Evolutionary conservation across 768 basidiomycete species (phyloP).

Genomic region (Lactifluus pinguis): DNA sequence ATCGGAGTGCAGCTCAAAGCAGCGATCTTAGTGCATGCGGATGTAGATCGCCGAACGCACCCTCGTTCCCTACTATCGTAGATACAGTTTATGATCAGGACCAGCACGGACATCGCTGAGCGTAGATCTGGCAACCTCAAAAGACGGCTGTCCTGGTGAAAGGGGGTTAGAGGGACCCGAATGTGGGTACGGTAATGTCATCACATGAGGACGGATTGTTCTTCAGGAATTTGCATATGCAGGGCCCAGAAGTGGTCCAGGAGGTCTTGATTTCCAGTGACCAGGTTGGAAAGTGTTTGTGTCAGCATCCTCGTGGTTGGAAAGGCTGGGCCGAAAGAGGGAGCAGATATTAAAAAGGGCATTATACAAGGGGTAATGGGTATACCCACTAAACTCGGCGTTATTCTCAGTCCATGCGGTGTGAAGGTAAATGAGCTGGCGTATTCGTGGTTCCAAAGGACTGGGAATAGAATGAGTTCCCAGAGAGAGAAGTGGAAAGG

Average conservation of each 20-base stretch:
- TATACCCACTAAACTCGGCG: slow-evolving; percentile 36
- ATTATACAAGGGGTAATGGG: not conserved
- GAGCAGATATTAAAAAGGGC: not conserved
- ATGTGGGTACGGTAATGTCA: not conserved
- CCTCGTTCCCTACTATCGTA: slow-evolving; percentile 4
- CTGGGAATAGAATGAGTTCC: slow-evolving; percentile 30
- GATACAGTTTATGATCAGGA: slow-evolving; percentile 18
- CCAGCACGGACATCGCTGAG: slow-evolving; percentile 7
- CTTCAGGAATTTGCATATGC: slow-evolving; percentile 61
- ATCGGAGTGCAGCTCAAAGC: not conserved
- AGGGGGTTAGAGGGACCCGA: slow-evolving; percentile 2
- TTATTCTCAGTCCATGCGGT: slow-evolving; percentile 66
- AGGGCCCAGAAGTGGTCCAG: slow-evolving; percentile 51
- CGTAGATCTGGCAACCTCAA: slow-evolving; percentile 12
- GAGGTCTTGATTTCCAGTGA: slow-evolving; percentile 61
- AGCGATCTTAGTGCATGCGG: not conserved
- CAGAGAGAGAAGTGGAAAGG: not conserved
- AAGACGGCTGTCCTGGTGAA: slow-evolving; percentile 36
- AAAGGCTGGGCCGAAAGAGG: slow-evolving; percentile 38
- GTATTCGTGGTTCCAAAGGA: slow-evolving; percentile 60
- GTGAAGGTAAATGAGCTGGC: slow-evolving; percentile 58
- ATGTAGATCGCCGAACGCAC: slow-evolving; percentile 4
- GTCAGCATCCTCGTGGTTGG: slow-evolving; percentile 55
- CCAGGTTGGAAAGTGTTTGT: slow-evolving; percentile 76
- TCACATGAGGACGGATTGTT: slow-evolving; percentile 68